These are phyloP conservation scores for Coniochaeta hoffmannii DNA, from an alignment of 2,329 filamentous ascomycete species.

Conservation along the genomic window DNA sequence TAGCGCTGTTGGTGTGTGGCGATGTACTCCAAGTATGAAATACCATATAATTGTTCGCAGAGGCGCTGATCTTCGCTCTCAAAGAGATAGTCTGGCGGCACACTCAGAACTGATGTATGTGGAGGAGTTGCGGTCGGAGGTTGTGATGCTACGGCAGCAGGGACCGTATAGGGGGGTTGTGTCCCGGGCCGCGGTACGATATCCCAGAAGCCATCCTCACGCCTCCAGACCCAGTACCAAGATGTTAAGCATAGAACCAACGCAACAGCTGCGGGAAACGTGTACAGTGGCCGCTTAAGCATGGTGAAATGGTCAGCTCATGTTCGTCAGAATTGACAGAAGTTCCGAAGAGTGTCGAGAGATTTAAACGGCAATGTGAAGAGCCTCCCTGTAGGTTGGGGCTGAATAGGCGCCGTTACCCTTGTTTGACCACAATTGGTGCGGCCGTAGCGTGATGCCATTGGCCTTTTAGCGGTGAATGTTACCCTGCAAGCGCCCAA, in stretches of 20 bases:
- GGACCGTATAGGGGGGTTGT: not conserved
- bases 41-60: slow-evolving; percentile 2
- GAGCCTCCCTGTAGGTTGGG: too few relatives aligned
- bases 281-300: not conserved
- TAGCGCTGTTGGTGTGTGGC: slow-evolving; percentile 6
- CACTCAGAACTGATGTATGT: not conserved
- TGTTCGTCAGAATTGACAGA: not conserved
- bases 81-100: not conserved
- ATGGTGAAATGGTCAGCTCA: not conserved
- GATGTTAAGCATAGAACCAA: not conserved
- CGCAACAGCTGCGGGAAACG: not conserved
- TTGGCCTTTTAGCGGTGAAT: too few relatives aligned
- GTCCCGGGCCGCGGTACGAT: not conserved
- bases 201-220: not conserved
- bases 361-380: too few relatives aligned
- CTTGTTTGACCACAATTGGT: too few relatives aligned
- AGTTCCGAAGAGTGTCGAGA: too few relatives aligned
- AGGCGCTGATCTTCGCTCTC: not conserved
- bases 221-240: not conserved
- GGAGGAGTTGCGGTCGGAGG: not conserved
- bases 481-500: too few relatives aligned
- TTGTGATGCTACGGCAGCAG: not conserved
- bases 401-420: too few relatives aligned
- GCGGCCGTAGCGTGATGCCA: too few relatives aligned
- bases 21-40: slow-evolving; percentile 1